Percentiles rank a stretch among this genome's conserved stretches.
These are phyloP conservation scores for Bertia moriformis DNA, from an alignment of 2,329 filamentous ascomycete species.

Conservation along the genomic window DNA sequence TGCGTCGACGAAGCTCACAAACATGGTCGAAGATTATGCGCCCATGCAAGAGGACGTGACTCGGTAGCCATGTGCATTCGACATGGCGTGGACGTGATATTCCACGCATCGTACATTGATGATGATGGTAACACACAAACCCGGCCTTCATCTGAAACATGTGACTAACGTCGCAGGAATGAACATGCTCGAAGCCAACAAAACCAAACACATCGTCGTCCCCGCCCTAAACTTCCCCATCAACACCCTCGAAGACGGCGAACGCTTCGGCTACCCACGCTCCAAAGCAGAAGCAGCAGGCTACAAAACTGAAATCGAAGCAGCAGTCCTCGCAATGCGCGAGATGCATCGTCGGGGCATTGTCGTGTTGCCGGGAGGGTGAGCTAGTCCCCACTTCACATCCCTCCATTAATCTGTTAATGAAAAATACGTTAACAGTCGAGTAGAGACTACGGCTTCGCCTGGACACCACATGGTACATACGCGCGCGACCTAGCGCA, in stretches of 20 bases:
- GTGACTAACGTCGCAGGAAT: constrained; percentile 12
- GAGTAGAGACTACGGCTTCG: constrained; percentile 24
- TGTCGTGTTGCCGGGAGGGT: constrained; percentile 24
- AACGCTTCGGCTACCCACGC: constrained; percentile 22
- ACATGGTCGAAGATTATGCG: constrained; percentile 21
- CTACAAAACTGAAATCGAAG: constrained; percentile 24
- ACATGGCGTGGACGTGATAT: constrained; percentile 30
- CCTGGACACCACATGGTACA: constrained; percentile 30
- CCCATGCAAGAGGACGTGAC: constrained; percentile 26
- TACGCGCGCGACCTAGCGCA: constrained; percentile 29
- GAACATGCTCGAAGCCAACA: constrained; percentile 21
- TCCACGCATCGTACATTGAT: constrained; percentile 28
- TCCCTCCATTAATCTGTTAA: too few species aligned
- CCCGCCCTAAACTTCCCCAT: constrained; percentile 27
- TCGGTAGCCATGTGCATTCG: constrained; percentile 25
- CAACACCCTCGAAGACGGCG: constrained; percentile 12
- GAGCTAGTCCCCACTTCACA: not conserved
- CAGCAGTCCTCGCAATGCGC: constrained; percentile 18
- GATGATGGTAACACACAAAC: constrained; percentile 12
- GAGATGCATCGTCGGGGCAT: constrained; percentile 30
- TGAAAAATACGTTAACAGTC: too few species aligned
- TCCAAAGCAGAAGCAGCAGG: constrained; percentile 26
- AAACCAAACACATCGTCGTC: constrained; percentile 21
- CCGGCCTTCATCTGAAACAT: constrained; percentile 8
- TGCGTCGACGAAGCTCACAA: constrained; percentile 30